These are phyloP conservation scores for Stephania japonica DNA, from an alignment of 164 flowering plant species.

Conservation along the genomic window DNA sequence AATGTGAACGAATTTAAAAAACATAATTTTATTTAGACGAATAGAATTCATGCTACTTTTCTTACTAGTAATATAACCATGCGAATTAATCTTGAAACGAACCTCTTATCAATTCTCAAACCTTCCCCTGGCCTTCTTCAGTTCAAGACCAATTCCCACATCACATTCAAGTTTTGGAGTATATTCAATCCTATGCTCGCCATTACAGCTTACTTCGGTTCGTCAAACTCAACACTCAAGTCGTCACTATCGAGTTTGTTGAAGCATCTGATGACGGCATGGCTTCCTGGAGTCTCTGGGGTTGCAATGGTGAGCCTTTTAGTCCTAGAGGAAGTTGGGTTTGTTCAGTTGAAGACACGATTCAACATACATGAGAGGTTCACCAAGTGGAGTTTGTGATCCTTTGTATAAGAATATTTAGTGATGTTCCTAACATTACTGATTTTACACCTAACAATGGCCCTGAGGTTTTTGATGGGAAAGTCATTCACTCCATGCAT, in stretches of 20 bases:
- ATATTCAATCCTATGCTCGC: conserved; percentile 35
- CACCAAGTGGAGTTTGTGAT: conserved; percentile 24
- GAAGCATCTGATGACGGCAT: conserved; percentile 28
- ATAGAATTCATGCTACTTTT: too few species aligned
- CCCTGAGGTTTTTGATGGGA: conserved; percentile 47
- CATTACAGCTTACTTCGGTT: conserved; percentile 27
- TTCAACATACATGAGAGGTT: too few species aligned
- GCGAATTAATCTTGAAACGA: too few species aligned
- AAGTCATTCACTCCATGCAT: conserved; percentile 54
- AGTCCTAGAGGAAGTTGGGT: conserved; percentile 30
- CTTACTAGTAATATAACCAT: too few species aligned
- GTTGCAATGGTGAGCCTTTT: conserved; percentile 34
- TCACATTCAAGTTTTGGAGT: conserved; percentile 35
- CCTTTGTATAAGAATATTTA: conserved; percentile 43
- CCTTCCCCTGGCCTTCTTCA: conserved; percentile 54
- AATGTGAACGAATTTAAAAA: too few species aligned
- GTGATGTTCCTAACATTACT: conserved; percentile 47
- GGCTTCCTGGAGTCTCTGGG: conserved; percentile 34
- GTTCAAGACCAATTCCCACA: conserved; percentile 36
- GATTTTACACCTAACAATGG: conserved; percentile 35
- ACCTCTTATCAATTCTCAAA: conserved; percentile 48
- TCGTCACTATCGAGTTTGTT: conserved; percentile 23
- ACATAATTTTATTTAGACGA: too few species aligned
- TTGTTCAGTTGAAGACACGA: conserved; percentile 25
- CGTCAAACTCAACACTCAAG: conserved; percentile 31